These are phyloP conservation scores for Fusarium sp. DNA, from an alignment of 2,329 filamentous ascomycete species.

Conservation along the genomic window DNA sequence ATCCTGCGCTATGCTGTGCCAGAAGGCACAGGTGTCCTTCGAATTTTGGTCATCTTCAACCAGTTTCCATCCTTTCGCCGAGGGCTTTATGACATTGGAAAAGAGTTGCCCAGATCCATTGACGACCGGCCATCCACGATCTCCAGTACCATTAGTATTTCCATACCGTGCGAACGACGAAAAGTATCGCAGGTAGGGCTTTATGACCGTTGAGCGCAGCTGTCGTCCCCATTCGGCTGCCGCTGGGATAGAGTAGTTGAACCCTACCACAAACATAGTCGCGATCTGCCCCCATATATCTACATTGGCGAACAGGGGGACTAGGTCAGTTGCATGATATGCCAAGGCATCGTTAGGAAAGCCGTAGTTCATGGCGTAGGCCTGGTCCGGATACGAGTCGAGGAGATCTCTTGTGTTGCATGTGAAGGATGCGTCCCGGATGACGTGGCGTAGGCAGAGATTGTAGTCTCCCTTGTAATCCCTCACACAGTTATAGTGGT, in stretches of 20 bases:
- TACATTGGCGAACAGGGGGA: neutral
- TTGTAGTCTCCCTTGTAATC: neutral
- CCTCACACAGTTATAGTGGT: neutral
- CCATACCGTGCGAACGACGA: neutral
- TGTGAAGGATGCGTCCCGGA: neutral
- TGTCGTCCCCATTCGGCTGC: neutral
- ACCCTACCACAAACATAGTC: neutral
- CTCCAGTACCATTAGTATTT: neutral
- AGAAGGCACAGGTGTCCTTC: neutral
- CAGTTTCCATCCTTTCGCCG: neutral
- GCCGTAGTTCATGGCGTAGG: slow-evolving; percentile 23
- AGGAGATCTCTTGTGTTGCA: neutral
- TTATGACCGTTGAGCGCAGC: neutral
- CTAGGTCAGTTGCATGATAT: slow-evolving; percentile 1
- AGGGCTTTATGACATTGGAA: neutral
- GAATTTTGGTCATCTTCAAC: neutral
- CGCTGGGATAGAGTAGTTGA: neutral
- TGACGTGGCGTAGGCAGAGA: neutral
- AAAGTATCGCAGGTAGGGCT: neutral
- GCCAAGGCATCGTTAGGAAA: neutral
- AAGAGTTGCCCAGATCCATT: neutral
- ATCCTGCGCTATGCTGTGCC: neutral
- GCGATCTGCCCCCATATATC: neutral
- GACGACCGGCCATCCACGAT: neutral
- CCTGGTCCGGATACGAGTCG: neutral